phyloP scores from a whole-genome alignment of 2,329 filamentous ascomycete genomes.

The Calycina herbarum region DNA sequence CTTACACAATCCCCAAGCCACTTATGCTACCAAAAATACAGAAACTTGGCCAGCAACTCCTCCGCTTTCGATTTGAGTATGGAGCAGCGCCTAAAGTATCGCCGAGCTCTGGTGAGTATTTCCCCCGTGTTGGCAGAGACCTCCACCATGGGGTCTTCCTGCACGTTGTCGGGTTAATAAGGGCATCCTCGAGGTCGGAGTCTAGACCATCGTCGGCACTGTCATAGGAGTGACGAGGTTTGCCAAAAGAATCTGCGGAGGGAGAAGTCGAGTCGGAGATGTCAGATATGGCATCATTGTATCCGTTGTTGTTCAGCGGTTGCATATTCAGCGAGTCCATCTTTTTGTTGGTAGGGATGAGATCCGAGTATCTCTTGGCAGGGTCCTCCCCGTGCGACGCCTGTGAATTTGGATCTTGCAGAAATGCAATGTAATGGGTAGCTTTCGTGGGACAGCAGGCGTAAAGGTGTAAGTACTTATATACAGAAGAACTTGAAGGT shows the following conservation, averaged over 20 bases:
- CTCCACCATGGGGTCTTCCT: slow-evolving; percentile 8
- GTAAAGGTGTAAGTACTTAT: not conserved
- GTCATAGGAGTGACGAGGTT: slow-evolving; percentile 16
- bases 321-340: slow-evolving; percentile 9
- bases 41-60: slow-evolving; percentile 32
- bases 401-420: not conserved
- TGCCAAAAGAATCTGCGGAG: slow-evolving; percentile 8
- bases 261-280: slow-evolving; percentile 7
- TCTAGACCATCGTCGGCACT: slow-evolving; percentile 20
- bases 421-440: not conserved
- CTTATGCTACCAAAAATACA: slow-evolving; percentile 41
- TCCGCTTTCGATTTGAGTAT: slow-evolving; percentile 13
- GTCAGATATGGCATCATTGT: slow-evolving; percentile 12
- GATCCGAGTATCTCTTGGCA: not conserved
- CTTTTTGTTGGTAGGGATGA: slow-evolving; percentile 3
- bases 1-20: slow-evolving; percentile 41
- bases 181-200: slow-evolving; percentile 19
- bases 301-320: slow-evolving; percentile 13
- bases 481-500: not conserved
- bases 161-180: slow-evolving; percentile 8
- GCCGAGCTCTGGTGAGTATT: not conserved
- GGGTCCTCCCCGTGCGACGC: slow-evolving; percentile 7
- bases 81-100: not conserved
- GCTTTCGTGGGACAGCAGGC: not conserved
- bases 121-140: not conserved